Evolutionary conservation across 192 early-diverging fungal genomes (phyloP).

Genomic region (Backusella liffmaniae): DNA sequence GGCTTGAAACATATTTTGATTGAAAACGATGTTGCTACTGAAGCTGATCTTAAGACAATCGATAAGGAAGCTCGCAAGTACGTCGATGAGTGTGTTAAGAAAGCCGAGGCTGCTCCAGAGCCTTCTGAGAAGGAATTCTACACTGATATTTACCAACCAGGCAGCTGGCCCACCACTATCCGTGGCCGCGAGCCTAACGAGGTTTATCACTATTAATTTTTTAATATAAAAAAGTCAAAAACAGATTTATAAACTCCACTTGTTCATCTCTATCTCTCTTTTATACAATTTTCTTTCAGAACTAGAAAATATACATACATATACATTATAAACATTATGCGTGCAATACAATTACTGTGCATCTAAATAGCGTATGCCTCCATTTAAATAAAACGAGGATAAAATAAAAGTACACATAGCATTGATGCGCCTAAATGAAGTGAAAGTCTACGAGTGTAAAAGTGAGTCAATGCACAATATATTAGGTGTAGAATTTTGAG

Average conservation of each 20-base stretch:
- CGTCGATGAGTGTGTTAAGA: constrained; percentile 83
- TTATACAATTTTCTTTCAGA: background rate
- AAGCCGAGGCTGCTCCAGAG: constrained; percentile 77
- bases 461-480: background rate
- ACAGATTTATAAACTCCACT: background rate
- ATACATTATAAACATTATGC: background rate
- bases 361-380: background rate
- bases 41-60: constrained; percentile 90
- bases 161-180: constrained; percentile 65
- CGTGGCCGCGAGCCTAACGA: constrained; percentile 87
- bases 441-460: background rate
- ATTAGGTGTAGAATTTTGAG: background rate
- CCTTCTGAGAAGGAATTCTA: constrained; percentile 71
- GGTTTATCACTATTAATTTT: constrained; percentile 54
- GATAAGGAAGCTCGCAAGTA: constrained; percentile 88
- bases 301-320: background rate
- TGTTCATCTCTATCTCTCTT: background rate
- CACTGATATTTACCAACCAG: constrained; percentile 82
- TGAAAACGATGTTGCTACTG: constrained; percentile 64
- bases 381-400: background rate
- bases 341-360: background rate
- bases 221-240: background rate
- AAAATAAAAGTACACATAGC: background rate
- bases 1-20: constrained; percentile 85
- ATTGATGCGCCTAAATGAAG: background rate